These are phyloP conservation scores for Chaetomium sp. DNA, from an alignment of 2,329 filamentous ascomycete genomes.

Conservation along the genomic window DNA sequence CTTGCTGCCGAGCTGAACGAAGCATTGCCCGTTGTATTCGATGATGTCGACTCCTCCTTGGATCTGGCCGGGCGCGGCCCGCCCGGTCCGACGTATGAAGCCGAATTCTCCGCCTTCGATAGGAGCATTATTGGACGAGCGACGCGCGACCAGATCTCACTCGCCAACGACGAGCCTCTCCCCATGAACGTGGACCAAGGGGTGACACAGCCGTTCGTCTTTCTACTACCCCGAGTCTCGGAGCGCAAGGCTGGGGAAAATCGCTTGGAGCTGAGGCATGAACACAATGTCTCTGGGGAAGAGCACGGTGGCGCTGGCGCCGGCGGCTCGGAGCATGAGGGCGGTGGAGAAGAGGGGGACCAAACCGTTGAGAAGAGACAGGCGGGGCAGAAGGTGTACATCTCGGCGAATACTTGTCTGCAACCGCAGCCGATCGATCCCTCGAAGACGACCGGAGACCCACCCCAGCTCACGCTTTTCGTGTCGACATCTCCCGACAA, in stretches of 20 bases:
- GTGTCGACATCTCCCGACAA: conserved; percentile 69
- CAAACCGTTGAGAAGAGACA: conserved; percentile 28
- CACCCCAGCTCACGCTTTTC: conserved; percentile 77
- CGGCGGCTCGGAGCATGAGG: conserved; percentile 24
- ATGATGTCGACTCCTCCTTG: conserved; percentile 25
- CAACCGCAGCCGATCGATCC: conserved; percentile 65
- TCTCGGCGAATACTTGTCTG: conserved; percentile 83
- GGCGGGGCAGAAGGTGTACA: conserved; percentile 61
- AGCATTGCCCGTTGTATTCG: conserved; percentile 32
- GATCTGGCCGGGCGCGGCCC: conserved; percentile 22
- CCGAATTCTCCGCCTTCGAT: conserved; percentile 63
- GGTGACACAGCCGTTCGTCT: conserved; percentile 63
- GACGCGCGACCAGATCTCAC: conserved; percentile 51
- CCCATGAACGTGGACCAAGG: conserved; percentile 64
- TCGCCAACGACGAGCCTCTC: conserved; percentile 66
- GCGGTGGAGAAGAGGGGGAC: conserved; percentile 7
- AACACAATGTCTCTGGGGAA: conserved; percentile 27
- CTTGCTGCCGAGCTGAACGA: conserved; percentile 58
- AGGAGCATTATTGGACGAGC: conserved; percentile 65
- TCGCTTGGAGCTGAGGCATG: conserved; percentile 30
- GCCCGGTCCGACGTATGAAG: conserved; percentile 52
- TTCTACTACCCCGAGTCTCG: conserved; percentile 59
- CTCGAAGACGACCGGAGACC: conserved; percentile 47
- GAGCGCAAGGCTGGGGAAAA: conserved; percentile 40
- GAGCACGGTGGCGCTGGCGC: conserved; percentile 30